These are phyloP conservation scores for Fonsecaea nubica DNA, from an alignment of 2,329 filamentous ascomycete genomes.

Conservation along the genomic window DNA sequence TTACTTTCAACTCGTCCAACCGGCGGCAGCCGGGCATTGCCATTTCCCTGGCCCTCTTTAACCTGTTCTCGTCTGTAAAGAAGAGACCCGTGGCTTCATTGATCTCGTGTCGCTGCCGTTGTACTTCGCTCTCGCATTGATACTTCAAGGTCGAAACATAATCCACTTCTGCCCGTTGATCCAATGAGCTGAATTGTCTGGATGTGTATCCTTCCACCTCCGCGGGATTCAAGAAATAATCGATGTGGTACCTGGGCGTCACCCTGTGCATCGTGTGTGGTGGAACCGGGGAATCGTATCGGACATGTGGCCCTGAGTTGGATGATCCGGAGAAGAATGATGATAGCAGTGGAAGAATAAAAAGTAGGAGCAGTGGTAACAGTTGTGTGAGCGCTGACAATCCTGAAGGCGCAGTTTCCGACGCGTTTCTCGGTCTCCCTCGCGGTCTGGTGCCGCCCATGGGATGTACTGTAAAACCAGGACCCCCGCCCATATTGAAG, in stretches of 20 bases:
- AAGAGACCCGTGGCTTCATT: conserved; percentile 89
- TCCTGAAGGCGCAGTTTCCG: conserved; percentile 59
- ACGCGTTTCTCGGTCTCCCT: conserved; percentile 72
- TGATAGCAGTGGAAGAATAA: conserved; percentile 82
- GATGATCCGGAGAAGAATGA: conserved; percentile 72
- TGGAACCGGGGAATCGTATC: conserved; percentile 73
- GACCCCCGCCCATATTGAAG: conserved; percentile 91
- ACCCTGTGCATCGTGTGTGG: conserved; percentile 77
- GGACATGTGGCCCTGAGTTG: conserved; percentile 70
- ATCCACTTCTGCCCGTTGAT: conserved; percentile 75
- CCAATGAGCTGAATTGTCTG: conserved; percentile 74
- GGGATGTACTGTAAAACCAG: conserved; percentile 91
- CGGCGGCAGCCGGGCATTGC: conserved; percentile 65
- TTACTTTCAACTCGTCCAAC: conserved; percentile 58
- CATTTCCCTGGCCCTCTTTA: conserved; percentile 71
- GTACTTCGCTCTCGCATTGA: conserved; percentile 77
- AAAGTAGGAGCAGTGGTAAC: conserved; percentile 86
- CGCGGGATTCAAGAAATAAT: conserved; percentile 83
- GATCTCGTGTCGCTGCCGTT: conserved; percentile 68
- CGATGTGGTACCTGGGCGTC: conserved; percentile 72
- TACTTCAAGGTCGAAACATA: conserved; percentile 71
- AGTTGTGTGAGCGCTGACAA: conserved; percentile 71
- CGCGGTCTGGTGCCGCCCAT: conserved; percentile 83
- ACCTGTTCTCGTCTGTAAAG: conserved; percentile 77
- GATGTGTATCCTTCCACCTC: conserved; percentile 75